phyloP scores from a whole-genome alignment of 2,329 filamentous ascomycete species.

The Arthrobotrys iridis region DNA sequence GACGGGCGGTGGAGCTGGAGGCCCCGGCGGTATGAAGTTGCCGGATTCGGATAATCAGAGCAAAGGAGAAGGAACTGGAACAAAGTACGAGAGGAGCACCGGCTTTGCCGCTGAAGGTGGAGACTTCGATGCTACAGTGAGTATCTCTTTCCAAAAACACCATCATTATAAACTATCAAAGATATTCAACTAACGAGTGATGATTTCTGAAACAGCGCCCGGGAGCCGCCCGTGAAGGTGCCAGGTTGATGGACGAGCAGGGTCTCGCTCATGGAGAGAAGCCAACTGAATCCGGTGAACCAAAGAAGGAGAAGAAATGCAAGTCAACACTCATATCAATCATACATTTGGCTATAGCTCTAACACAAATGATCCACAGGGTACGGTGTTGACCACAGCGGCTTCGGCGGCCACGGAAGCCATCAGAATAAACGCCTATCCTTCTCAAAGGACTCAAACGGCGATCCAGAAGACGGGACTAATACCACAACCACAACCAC shows the following conservation, averaged over 20 bases:
- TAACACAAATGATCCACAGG: slow-evolving; percentile 47
- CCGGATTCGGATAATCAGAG: slow-evolving; percentile 59
- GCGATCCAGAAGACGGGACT: background rate
- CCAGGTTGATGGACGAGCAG: slow-evolving; percentile 69
- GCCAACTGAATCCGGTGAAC: slow-evolving; percentile 54
- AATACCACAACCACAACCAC: background rate
- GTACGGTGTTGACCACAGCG: slow-evolving; percentile 53
- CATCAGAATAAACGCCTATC: slow-evolving; percentile 45
- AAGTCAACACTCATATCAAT: background rate
- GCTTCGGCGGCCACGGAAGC: slow-evolving; percentile 45
- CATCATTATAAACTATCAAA: no score
- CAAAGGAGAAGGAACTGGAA: slow-evolving; percentile 66
- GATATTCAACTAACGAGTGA: background rate
- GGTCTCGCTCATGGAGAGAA: slow-evolving; percentile 62
- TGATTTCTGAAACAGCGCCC: slow-evolving; percentile 62
- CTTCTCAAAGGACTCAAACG: slow-evolving; percentile 5
- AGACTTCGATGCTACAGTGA: slow-evolving; percentile 70
- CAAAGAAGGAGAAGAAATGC: slow-evolving; percentile 45
- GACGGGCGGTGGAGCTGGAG: slow-evolving; percentile 59
- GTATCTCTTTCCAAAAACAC: background rate
- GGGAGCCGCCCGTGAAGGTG: slow-evolving; percentile 74
- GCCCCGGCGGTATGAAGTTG: slow-evolving; percentile 57
- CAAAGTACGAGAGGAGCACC: slow-evolving; percentile 68
- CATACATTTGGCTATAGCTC: background rate
- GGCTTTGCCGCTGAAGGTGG: slow-evolving; percentile 73